Conservation (phyloP, 148 eudicot genomes). For the Bassia scoparia region DNA sequence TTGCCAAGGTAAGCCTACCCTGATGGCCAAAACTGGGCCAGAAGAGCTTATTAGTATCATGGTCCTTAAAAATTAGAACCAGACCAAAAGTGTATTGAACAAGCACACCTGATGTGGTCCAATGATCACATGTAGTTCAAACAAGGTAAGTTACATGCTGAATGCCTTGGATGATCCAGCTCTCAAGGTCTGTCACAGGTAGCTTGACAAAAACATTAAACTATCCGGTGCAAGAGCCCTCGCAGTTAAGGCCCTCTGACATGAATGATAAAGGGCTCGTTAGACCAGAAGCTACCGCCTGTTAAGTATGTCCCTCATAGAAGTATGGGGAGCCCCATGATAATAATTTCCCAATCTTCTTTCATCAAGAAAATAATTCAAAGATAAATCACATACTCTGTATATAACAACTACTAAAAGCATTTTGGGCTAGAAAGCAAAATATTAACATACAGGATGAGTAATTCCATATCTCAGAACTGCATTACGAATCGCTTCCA, state of each 20-base stretch:
- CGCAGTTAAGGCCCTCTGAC: not conserved
- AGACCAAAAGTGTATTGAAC: not conserved
- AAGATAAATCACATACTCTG: not conserved
- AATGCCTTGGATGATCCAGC: slow-evolving; percentile 13
- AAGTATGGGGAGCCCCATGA: not conserved
- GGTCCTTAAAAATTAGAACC: not conserved
- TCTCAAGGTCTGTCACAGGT: slow-evolving; percentile 3
- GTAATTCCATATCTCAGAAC: slow-evolving; percentile 75
- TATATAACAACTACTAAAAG: not conserved
- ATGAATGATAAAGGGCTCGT: not conserved
- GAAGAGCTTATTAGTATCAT: not conserved
- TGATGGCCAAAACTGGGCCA: not conserved
- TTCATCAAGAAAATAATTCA: not conserved
- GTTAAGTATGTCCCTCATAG: not conserved
- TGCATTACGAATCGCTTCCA: slow-evolving; percentile 87
- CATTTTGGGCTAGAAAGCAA: not conserved
- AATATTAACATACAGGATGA: slow-evolving; percentile 73
- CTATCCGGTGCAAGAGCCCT: not conserved
- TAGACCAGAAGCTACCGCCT: not conserved
- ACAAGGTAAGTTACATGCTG: not conserved
- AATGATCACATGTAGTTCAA: not conserved
- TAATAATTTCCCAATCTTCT: no score
- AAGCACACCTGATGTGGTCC: not conserved
- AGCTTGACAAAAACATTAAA: not conserved
- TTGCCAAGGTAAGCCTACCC: not conserved